phyloP scores from a whole-genome alignment of 106 monocot species.

The Acorus gramineus region DNA sequence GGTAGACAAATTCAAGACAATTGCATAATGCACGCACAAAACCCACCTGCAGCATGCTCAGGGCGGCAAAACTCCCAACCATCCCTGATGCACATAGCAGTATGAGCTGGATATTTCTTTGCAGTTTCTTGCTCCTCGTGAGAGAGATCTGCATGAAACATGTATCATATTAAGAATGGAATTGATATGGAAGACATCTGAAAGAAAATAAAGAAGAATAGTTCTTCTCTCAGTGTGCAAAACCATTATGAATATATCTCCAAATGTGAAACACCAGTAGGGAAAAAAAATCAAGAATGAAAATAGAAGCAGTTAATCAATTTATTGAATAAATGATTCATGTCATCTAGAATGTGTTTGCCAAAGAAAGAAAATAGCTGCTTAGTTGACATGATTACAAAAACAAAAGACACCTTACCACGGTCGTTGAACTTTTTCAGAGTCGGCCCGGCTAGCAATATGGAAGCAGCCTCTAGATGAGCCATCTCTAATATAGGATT shows the following conservation, averaged over 20 bases:
- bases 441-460: slow-evolving; percentile 83
- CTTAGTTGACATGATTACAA: no score
- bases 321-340: no score
- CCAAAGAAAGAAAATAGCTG: no score
- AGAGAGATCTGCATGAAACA: slow-evolving; percentile 61
- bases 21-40: no score
- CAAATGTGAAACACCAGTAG: neutral
- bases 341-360: no score
- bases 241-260: neutral
- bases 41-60: slow-evolving; percentile 68
- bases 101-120: slow-evolving; percentile 76
- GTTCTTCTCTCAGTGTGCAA: no score
- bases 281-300: neutral
- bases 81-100: slow-evolving; percentile 74
- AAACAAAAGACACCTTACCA: slow-evolving; percentile 31
- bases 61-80: slow-evolving; percentile 79
- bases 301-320: neutral
- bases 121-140: slow-evolving; percentile 55
- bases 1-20: no score
- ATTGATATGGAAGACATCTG: no score
- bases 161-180: neutral
- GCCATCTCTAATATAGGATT: slow-evolving; percentile 78
- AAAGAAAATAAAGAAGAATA: no score
- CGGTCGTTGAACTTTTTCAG: slow-evolving; percentile 90
- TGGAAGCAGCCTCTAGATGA: slow-evolving; percentile 82